Percentiles rank a stretch among this genome's conserved stretches.
These are phyloP conservation scores for Rubus idaeus DNA, from an alignment of 306 rosid genomes.

Conservation along the genomic window DNA sequence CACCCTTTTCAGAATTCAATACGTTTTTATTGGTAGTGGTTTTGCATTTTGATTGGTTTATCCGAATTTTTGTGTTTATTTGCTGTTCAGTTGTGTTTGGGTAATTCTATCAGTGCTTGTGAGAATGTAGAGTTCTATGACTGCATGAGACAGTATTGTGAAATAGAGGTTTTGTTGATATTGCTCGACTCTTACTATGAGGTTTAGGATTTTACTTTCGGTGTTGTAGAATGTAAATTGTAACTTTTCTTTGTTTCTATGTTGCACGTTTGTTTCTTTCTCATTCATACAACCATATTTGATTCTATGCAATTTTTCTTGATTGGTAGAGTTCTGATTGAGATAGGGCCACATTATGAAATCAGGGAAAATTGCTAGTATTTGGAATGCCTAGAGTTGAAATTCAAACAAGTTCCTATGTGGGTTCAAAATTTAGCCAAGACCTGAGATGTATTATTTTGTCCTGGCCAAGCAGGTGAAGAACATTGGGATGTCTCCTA, in stretches of 20 bases:
- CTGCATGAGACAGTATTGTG: not conserved
- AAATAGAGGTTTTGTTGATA: not conserved
- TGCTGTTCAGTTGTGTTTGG: no score
- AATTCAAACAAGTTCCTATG: not conserved
- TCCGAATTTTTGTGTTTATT: not conserved
- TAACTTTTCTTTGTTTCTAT: not conserved
- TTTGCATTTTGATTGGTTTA: not conserved
- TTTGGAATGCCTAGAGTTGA: not conserved
- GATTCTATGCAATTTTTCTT: not conserved
- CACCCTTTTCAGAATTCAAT: slow-evolving; percentile 6
- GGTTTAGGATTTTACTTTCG: not conserved
- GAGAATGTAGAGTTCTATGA: not conserved
- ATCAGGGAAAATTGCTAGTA: not conserved
- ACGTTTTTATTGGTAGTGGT: not conserved
- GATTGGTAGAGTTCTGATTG: not conserved
- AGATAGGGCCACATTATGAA: not conserved
- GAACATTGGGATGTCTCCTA: not conserved
- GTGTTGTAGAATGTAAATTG: no score
- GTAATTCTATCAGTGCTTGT: no score
- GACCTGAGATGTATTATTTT: not conserved
- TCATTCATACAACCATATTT: not conserved
- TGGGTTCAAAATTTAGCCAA: not conserved
- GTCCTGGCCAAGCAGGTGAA: not conserved
- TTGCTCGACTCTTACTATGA: not conserved
- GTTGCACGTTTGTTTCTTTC: no score